A percentile compares a stretch with the other conserved stretches of the same genome.
phyloP scores from a whole-genome alignment of 2,329 filamentous ascomycete species.

The Fusarium irregulare region DNA sequence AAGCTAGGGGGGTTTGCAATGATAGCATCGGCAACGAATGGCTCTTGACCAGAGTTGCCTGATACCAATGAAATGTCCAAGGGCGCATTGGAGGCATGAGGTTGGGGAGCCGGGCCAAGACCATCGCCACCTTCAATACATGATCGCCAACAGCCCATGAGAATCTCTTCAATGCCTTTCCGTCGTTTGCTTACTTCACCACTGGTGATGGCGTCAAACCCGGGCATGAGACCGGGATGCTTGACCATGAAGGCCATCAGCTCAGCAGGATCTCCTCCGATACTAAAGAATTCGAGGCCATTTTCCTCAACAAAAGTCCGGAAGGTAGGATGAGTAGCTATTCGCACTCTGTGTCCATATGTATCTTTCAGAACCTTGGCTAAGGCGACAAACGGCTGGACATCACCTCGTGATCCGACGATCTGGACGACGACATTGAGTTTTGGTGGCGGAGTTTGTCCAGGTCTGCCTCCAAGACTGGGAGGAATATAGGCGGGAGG shows the following conservation, averaged over 20 bases:
- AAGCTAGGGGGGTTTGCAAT: slow-evolving; percentile 84
- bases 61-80: slow-evolving; percentile 51
- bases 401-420: slow-evolving; percentile 78
- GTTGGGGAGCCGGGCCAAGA: slow-evolving; percentile 59
- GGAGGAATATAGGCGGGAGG: slow-evolving; percentile 79
- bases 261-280: slow-evolving; percentile 80
- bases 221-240: slow-evolving; percentile 86
- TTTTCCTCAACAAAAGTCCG: slow-evolving; percentile 75
- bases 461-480: slow-evolving; percentile 73
- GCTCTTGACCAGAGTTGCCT: slow-evolving; percentile 59
- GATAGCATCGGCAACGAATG: slow-evolving; percentile 86
- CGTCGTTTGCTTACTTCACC: slow-evolving; percentile 82
- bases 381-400: slow-evolving; percentile 79
- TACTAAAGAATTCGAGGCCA: slow-evolving; percentile 79
- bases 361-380: slow-evolving; percentile 72
- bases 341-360: slow-evolving; percentile 76
- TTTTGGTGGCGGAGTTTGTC: slow-evolving; percentile 65
- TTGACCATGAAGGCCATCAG: slow-evolving; percentile 94
- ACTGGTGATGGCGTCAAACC: slow-evolving; percentile 78
- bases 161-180: slow-evolving; percentile 79
- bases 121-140: slow-evolving; percentile 85
- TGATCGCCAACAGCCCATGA: slow-evolving; percentile 88
- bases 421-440: slow-evolving; percentile 81
- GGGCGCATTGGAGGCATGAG: slow-evolving; percentile 59
- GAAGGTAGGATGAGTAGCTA: slow-evolving; percentile 79